Percentiles rank a stretch among this genome's conserved stretches.
These are phyloP conservation scores for Paspalum vaginatum DNA, from an alignment of 176 grass and related monocot genomes.

Conservation along the genomic window DNA sequence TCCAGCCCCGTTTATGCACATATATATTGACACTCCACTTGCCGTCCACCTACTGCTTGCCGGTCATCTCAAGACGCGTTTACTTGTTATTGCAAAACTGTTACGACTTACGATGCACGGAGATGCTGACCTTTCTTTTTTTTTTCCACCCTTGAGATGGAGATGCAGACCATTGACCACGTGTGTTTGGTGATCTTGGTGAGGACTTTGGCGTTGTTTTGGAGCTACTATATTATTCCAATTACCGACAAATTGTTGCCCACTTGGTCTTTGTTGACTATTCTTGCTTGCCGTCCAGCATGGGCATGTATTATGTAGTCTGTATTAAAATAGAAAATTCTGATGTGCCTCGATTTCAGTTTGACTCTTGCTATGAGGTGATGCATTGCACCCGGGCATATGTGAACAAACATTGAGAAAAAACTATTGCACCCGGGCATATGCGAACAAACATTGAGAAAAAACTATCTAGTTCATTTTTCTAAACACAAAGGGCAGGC, in stretches of 20 bases:
- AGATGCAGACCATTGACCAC: neutral
- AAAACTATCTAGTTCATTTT: no score
- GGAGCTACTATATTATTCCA: no score
- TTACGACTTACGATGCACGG: neutral
- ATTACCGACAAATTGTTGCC: neutral
- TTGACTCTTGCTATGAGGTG: neutral
- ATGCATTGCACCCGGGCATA: neutral
- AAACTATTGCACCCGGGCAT: no score
- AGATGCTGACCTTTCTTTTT: neutral
- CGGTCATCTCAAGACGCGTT: slow-evolving; percentile 16
- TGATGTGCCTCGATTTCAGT: neutral
- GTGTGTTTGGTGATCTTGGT: slow-evolving; percentile 16
- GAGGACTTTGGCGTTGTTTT: no score
- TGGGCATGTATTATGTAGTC: neutral
- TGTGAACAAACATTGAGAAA: neutral
- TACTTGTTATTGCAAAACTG: neutral
- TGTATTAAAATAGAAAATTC: neutral
- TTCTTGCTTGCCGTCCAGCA: slow-evolving; percentile 24
- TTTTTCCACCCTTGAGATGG: neutral
- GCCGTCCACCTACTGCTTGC: neutral
- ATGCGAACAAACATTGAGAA: neutral
- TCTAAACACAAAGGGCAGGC: no score
- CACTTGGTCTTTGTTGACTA: neutral
- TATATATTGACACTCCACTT: neutral
- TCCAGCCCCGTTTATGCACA: neutral